Evolutionary conservation across 2,329 filamentous ascomycete genomes (phyloP), one percentile per base, ranked within the genome.

Genomic region (Myriosclerotinia curreyana): DNA sequence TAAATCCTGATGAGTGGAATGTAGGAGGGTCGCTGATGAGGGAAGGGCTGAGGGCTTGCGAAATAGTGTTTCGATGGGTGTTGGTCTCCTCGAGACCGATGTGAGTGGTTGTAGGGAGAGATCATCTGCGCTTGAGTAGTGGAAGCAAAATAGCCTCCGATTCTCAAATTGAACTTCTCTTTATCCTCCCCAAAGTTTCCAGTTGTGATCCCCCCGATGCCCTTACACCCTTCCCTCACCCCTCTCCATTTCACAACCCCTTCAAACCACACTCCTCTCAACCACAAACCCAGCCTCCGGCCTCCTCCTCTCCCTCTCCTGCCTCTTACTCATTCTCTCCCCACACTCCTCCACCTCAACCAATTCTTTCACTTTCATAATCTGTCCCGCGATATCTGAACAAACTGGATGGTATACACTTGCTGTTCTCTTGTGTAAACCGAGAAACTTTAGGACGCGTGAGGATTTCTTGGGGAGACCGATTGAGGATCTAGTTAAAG

Each of bases 361-460:
- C 64, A 91, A 76, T 72, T 91, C 88, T 76, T 91, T 91, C 68
- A 91, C 87, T 74, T 84, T 85, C 83, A 91, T 89, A 71, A 91
- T 89, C 72, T 89, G 86, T 74, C 88, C 88, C 12, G 88, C 88
- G 54, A 88, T 81, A 59, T 86, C 83, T 28, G 82, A 83, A 25
- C 83, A 81, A 65, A 91, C 87, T 42, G 86, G 86, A 74, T 90
- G 84, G 79, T 89, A 91, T 72, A 91, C 88, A 54, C 86, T 90
- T 40, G 80, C 81, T 84, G 90, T 88, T 71, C 88, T 85, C 76
- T 87, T 88, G 69, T 84, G 85, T 52, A 91, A 81, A 51, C 88
- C 88, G 64, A 91, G 85, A 36, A 88, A 86, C 74, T 86, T 82
- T 65, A 91, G 83, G 34, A 90, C 86, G 68, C 86, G 87, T 73